phyloP scores from a whole-genome alignment of 768 basidiomycete species.

The Porphyrellus cyaneotinctus region DNA sequence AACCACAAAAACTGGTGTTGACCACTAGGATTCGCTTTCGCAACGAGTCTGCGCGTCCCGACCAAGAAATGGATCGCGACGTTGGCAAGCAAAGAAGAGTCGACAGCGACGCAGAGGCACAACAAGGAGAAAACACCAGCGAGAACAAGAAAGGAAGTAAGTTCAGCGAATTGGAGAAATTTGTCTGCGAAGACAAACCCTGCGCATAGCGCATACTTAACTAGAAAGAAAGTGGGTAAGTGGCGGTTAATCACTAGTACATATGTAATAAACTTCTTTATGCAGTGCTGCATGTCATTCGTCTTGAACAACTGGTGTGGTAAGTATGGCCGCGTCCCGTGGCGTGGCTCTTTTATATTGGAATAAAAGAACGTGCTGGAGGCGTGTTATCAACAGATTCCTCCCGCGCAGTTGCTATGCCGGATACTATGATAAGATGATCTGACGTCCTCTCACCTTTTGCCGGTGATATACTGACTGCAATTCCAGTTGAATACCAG shows the following conservation, averaged over 20 bases:
- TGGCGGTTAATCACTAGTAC: too few species aligned
- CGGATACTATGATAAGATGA: too few species aligned
- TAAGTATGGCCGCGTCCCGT: too few species aligned
- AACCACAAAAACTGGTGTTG: constrained; percentile 52
- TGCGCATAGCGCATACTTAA: background rate
- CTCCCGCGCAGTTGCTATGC: too few species aligned
- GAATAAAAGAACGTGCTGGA: background rate
- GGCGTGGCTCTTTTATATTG: background rate
- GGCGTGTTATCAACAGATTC: background rate
- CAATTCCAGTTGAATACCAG: too few species aligned
- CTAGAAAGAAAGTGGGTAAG: too few species aligned
- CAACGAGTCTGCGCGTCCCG: constrained; percentile 46
- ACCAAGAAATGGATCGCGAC: too few species aligned
- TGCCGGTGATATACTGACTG: too few species aligned
- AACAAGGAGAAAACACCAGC: background rate
- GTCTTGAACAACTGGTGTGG: too few species aligned
- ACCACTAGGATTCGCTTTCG: constrained; percentile 57
- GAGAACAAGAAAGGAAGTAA: background rate
- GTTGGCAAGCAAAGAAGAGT: background rate
- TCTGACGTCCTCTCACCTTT: too few species aligned
- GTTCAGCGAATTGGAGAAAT: background rate
- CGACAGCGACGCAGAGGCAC: background rate
- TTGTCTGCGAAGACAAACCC: background rate
- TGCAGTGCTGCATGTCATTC: too few species aligned
- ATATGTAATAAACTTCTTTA: too few species aligned